A percentile compares a stretch with the other conserved stretches of the same genome.
Evolutionary conservation across 2,329 filamentous ascomycete species (phyloP).

Genomic region (Hypoxylon sp.): DNA sequence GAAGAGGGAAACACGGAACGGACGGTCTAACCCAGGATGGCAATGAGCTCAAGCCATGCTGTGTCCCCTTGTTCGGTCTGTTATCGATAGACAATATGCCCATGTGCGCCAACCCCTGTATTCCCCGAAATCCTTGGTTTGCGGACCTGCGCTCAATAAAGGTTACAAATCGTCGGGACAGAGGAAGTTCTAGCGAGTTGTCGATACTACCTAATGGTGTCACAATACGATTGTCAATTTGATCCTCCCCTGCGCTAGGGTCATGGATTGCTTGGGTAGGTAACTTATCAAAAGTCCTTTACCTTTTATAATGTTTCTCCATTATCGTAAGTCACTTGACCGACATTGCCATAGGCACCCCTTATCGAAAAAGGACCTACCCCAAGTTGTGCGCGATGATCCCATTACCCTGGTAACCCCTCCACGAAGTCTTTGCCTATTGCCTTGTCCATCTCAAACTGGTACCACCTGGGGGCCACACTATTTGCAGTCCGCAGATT

Average conservation of each 20-base stretch:
- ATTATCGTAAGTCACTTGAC: slow-evolving; percentile 1
- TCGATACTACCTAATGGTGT: slow-evolving; percentile 31
- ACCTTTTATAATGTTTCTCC: slow-evolving; percentile 4
- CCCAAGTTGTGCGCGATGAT: background rate
- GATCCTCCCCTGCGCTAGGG: slow-evolving; percentile 9
- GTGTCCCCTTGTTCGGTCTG: background rate
- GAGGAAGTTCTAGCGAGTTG: slow-evolving; percentile 8
- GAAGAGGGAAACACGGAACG: slow-evolving; percentile 5
- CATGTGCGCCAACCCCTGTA: slow-evolving; percentile 28
- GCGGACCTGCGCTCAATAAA: slow-evolving; percentile 25
- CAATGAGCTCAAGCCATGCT: slow-evolving; percentile 19
- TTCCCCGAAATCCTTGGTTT: slow-evolving; percentile 3
- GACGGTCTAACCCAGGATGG: slow-evolving; percentile 15
- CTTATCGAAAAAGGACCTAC: slow-evolving; percentile 1
- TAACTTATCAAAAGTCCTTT: background rate
- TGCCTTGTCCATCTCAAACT: slow-evolving; percentile 6
- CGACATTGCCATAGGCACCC: background rate
- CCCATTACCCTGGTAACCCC: slow-evolving; percentile 1
- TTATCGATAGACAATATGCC: slow-evolving; percentile 29
- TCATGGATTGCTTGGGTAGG: background rate
- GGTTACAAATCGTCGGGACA: slow-evolving; percentile 37
- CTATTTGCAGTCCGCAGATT: slow-evolving; percentile 4
- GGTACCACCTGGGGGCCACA: slow-evolving; percentile 17
- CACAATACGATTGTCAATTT: slow-evolving; percentile 21
- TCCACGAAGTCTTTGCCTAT: slow-evolving; percentile 1